phyloP scores from a whole-genome alignment of 2,329 filamentous ascomycete species.

The Xylariales sp. region DNA sequence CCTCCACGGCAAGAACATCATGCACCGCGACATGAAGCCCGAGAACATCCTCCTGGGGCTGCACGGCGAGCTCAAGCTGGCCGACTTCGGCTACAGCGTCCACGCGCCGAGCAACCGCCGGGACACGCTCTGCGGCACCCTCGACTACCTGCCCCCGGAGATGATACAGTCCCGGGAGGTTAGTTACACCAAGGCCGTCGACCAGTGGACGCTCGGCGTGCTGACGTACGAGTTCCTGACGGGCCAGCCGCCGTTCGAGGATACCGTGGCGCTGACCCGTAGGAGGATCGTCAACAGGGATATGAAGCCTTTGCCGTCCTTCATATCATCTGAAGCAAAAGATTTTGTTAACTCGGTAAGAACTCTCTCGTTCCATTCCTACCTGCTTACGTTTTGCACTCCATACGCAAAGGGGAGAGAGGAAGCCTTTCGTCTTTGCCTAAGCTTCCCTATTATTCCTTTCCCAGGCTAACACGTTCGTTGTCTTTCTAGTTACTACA shows the following conservation, averaged over 20 bases:
- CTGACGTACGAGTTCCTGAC: constrained; percentile 96
- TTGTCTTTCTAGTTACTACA: constrained; percentile 74
- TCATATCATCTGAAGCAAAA: constrained; percentile 85
- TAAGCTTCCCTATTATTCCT: not conserved
- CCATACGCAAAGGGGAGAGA: not conserved
- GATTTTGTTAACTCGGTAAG: constrained; percentile 90
- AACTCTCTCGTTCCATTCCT: not conserved
- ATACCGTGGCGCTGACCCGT: constrained; percentile 91
- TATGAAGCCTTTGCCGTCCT: constrained; percentile 80
- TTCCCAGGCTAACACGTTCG: constrained; percentile 29
- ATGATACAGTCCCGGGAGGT: constrained; percentile 88
- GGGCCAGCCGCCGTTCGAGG: constrained; percentile 96
- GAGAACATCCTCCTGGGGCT: constrained; percentile 96
- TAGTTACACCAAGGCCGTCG: constrained; percentile 92
- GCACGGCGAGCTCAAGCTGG: constrained; percentile 97
- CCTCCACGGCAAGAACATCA: constrained; percentile 94
- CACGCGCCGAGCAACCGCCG: constrained; percentile 93
- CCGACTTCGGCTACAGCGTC: constrained; percentile 97
- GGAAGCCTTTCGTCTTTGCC: not conserved
- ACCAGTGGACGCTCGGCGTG: constrained; percentile 94
- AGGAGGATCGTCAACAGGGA: constrained; percentile 86
- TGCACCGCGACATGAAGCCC: constrained; percentile 96
- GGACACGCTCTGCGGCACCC: constrained; percentile 95
- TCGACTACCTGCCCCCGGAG: constrained; percentile 96
- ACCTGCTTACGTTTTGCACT: too few relatives aligned